These are phyloP conservation scores for Tuber melanosporum DNA, from an alignment of 495 filamentous ascomycete species.

Conservation along the genomic window DNA sequence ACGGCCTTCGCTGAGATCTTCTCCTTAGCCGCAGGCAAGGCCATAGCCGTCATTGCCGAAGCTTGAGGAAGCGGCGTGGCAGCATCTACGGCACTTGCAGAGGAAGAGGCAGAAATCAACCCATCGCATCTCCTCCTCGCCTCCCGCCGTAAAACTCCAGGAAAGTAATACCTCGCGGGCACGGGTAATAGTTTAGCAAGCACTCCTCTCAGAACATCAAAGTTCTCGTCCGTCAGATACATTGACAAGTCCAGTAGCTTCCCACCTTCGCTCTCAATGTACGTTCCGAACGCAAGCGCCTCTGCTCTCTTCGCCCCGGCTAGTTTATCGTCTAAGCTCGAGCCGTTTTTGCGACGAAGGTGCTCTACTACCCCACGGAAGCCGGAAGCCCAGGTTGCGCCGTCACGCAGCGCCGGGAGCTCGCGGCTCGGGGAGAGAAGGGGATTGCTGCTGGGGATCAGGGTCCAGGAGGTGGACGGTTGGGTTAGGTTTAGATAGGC, in stretches of 20 bases:
- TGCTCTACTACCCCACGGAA: conserved; percentile 70
- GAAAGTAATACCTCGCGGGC: conserved; percentile 72
- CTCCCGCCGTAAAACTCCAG: conserved; percentile 55
- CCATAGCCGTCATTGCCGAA: not conserved
- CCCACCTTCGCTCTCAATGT: conserved; percentile 57
- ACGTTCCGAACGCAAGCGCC: conserved; percentile 50
- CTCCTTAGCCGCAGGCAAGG: not conserved
- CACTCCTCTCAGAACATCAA: conserved; percentile 39
- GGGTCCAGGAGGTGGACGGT: conserved; percentile 58
- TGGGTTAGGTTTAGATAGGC: conserved; percentile 59
- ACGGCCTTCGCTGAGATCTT: conserved; percentile 44
- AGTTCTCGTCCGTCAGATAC: conserved; percentile 84
- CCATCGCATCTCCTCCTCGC: conserved; percentile 45
- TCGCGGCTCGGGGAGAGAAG: conserved; percentile 71
- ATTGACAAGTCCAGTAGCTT: conserved; percentile 71
- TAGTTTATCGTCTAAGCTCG: conserved; percentile 23
- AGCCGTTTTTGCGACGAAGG: conserved; percentile 50
- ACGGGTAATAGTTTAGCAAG: conserved; percentile 54
- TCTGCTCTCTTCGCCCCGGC: conserved; percentile 43
- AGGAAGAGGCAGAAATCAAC: conserved; percentile 25
- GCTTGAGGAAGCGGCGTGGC: conserved; percentile 35
- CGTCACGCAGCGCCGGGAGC: conserved; percentile 66
- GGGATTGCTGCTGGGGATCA: conserved; percentile 70
- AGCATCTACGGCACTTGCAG: conserved; percentile 11
- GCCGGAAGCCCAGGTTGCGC: conserved; percentile 57